These are phyloP conservation scores for Nicotiana sylvestris DNA, from an alignment of 257 asterid genomes.

Conservation along the genomic window DNA sequence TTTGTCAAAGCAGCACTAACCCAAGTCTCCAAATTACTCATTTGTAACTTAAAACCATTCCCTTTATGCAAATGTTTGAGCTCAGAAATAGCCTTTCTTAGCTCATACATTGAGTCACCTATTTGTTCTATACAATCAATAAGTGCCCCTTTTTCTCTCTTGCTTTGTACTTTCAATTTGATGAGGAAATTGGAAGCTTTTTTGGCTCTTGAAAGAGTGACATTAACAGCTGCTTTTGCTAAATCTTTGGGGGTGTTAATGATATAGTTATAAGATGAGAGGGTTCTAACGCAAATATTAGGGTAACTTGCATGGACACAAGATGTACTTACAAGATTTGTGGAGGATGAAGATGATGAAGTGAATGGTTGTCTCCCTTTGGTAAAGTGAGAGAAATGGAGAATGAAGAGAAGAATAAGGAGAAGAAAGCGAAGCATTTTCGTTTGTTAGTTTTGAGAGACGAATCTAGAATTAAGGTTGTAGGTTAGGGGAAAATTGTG, in stretches of 20 bases:
- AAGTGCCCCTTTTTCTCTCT: constrained; percentile 53
- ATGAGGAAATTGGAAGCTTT: constrained; percentile 39
- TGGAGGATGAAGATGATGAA: constrained; percentile 9
- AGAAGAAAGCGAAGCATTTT: background rate
- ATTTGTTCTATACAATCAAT: constrained; percentile 73
- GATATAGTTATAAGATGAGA: constrained; percentile 46
- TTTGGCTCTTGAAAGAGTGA: constrained; percentile 56
- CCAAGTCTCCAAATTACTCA: constrained; percentile 92
- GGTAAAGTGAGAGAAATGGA: constrained; percentile 9
- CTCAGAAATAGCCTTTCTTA: constrained; percentile 53
- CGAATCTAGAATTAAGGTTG: background rate
- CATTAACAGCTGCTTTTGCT: constrained; percentile 61
- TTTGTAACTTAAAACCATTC: constrained; percentile 62
- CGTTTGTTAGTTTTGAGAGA: background rate
- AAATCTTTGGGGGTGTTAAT: constrained; percentile 53
- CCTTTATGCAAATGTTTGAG: constrained; percentile 56
- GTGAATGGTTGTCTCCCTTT: background rate
- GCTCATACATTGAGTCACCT: constrained; percentile 64
- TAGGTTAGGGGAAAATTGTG: too few species aligned
- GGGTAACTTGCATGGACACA: constrained; percentile 93
- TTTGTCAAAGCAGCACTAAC: constrained; percentile 85
- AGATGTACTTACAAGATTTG: constrained; percentile 50
- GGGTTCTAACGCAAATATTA: constrained; percentile 68
- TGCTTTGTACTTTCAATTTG: constrained; percentile 32
- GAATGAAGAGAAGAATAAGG: background rate